phyloP scores from a whole-genome alignment of 768 basidiomycete genomes.

The Amanita muscaria region DNA sequence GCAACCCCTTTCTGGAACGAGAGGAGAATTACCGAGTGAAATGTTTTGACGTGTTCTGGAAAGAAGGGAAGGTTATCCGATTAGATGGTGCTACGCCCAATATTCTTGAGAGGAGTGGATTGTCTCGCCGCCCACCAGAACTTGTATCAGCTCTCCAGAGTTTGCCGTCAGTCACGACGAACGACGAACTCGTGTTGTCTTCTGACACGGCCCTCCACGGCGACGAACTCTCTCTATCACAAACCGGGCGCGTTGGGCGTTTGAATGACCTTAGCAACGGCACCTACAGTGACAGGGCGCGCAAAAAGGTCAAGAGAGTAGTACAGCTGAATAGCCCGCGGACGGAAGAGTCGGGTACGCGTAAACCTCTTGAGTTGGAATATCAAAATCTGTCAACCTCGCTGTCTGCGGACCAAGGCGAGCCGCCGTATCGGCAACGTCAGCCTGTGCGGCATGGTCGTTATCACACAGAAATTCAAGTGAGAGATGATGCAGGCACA shows the following conservation, averaged over 20 bases:
- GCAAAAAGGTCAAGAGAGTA: background rate
- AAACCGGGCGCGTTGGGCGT: too few relatives aligned
- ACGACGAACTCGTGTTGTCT: too few relatives aligned
- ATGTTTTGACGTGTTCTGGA: slow-evolving; percentile 79
- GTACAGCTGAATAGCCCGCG: background rate
- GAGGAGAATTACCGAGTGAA: slow-evolving; percentile 69
- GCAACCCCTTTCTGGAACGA: slow-evolving; percentile 70
- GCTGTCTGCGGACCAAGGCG: too few relatives aligned
- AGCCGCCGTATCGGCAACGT: background rate
- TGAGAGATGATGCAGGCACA: background rate
- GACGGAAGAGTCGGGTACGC: too few relatives aligned
- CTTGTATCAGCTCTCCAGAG: background rate
- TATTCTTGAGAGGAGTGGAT: slow-evolving; percentile 60
- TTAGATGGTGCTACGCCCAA: slow-evolving; percentile 68
- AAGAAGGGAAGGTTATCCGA: slow-evolving; percentile 70
- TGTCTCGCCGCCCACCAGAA: slow-evolving; percentile 19
- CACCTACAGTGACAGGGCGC: background rate
- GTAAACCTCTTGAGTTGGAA: too few relatives aligned
- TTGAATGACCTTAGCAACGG: background rate
- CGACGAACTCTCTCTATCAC: too few relatives aligned
- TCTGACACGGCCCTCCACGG: too few relatives aligned
- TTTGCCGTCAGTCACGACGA: too few relatives aligned
- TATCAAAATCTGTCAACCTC: too few relatives aligned
- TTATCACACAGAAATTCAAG: background rate
- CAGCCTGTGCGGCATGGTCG: background rate